These are phyloP conservation scores for Claviceps capensis DNA, from an alignment of 2,329 filamentous ascomycete species.

Conservation along the genomic window DNA sequence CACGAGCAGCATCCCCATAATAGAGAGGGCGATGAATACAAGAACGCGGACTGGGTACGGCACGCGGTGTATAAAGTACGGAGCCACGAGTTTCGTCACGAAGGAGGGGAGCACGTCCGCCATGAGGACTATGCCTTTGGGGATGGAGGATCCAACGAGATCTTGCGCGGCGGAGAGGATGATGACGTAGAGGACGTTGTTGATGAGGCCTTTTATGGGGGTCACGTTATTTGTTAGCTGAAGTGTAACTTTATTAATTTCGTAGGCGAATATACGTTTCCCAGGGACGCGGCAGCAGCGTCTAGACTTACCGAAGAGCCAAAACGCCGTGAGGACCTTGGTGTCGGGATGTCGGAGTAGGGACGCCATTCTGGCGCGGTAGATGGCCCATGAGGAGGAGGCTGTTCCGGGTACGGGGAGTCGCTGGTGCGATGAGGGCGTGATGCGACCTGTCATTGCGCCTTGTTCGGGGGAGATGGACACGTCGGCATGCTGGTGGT, in stretches of 20 bases:
- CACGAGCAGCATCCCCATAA: slow-evolving; percentile 78
- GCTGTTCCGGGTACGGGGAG: slow-evolving; percentile 45
- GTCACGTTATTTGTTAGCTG: background rate
- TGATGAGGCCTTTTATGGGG: slow-evolving; percentile 42
- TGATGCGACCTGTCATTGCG: slow-evolving; percentile 23
- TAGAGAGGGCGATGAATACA: slow-evolving; percentile 60
- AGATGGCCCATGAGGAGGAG: slow-evolving; percentile 59
- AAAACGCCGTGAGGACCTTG: slow-evolving; percentile 69
- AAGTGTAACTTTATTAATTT: too few relatives aligned
- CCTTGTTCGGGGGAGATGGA: background rate
- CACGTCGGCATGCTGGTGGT: background rate
- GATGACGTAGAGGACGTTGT: slow-evolving; percentile 96
- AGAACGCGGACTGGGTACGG: slow-evolving; percentile 67
- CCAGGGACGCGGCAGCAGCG: too few relatives aligned
- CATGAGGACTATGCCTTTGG: slow-evolving; percentile 85
- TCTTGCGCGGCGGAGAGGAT: slow-evolving; percentile 92
- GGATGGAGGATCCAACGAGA: slow-evolving; percentile 78
- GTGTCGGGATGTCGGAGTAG: slow-evolving; percentile 55
- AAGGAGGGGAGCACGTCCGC: slow-evolving; percentile 89
- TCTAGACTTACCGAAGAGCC: slow-evolving; percentile 64
- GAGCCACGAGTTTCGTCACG: slow-evolving; percentile 71
- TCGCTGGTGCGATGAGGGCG: slow-evolving; percentile 27
- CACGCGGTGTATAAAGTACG: slow-evolving; percentile 84
- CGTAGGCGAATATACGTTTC: too few relatives aligned
- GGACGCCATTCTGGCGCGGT: slow-evolving; percentile 48